phyloP scores from a whole-genome alignment of 2,329 filamentous ascomycete species.

The Apiospora phragmitis region DNA sequence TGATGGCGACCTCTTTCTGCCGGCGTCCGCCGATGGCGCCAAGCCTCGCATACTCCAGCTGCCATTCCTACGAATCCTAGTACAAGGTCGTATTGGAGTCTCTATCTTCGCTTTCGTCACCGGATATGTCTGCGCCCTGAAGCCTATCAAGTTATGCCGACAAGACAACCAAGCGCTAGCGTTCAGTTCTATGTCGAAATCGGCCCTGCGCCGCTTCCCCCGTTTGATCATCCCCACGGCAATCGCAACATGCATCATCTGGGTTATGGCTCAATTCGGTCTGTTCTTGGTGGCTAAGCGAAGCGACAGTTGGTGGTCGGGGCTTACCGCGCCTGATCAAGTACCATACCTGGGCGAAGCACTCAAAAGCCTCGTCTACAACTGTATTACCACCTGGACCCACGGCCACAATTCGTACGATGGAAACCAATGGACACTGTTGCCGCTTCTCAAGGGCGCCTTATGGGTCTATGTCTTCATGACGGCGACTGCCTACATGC shows the following conservation, averaged over 20 bases:
- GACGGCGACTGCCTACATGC: constrained; percentile 50
- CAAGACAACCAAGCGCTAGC: constrained; percentile 54
- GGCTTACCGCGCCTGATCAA: constrained; percentile 45
- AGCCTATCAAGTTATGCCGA: constrained; percentile 56
- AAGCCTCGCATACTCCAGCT: constrained; percentile 54
- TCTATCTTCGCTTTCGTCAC: constrained; percentile 67
- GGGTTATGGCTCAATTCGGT: constrained; percentile 54
- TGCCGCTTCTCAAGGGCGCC: constrained; percentile 55
- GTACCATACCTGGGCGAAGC: constrained; percentile 41
- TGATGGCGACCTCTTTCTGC: constrained; percentile 49
- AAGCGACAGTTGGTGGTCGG: constrained; percentile 61
- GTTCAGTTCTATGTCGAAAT: constrained; percentile 54
- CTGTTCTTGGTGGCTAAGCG: constrained; percentile 55
- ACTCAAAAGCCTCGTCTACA: constrained; percentile 43
- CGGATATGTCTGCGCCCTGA: constrained; percentile 64
- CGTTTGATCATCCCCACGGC: constrained; percentile 59
- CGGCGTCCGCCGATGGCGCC: constrained; percentile 43
- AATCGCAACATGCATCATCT: constrained; percentile 54
- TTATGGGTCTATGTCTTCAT: constrained; percentile 56
- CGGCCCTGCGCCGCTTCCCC: constrained; percentile 58
- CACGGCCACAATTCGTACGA: constrained; percentile 52
- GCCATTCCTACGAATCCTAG: constrained; percentile 58
- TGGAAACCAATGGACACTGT: constrained; percentile 58
- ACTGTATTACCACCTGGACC: constrained; percentile 53
- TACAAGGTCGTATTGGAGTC: constrained; percentile 64